Base-by-base conservation (phyloP, 2,329 filamentous ascomycete genomes). In the Graphilbum fragrans region DNA sequence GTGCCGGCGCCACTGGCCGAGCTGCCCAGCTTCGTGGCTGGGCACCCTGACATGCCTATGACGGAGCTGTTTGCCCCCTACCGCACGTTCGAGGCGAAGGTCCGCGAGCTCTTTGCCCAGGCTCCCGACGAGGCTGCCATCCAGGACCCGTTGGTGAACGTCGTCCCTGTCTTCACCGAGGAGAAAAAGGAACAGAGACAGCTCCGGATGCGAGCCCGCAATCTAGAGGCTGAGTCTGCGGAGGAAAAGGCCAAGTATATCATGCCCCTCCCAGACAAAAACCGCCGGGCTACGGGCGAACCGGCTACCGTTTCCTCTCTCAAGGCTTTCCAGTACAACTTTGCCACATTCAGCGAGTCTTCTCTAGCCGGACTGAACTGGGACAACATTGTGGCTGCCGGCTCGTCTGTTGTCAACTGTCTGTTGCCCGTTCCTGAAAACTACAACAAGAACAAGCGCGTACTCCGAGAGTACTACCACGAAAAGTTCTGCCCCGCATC, bases 321-420 rank as follows among this genome's bases (percentile, higher is more conserved):
- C 36, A 68, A 73, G 37, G 78, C 85, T 23, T 94, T 92, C 51
- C 77, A 79, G 55, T 72, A 22, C 31, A 47, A 50, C 59, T 90
- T 94, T 60, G 74, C 74, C 44, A 57, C 93, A 44, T 94, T 94
- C 55, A 86, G 81, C 2, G 86, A 94, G 59, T 82, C 76, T 2
- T 80, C 83, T 0, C 64, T 93, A 22, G 68, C 69, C 23, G 85
- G 90, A 38, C 57, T 93, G 50, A 76, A 90, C 55, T 93, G 86
- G 86, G 76, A 61, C 53, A 92, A 92, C 55, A 76, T 93, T 16
- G 78, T 92, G 16, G 86, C 76, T 23, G 83, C 85, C 33, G 86
- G 86, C 11, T 88, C 82, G 38, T 80, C 84, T 2, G 86, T 90
- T 1, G 77, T 86, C 40, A 93, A 87, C 41, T 80, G 80, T 38